Conservation (phyloP, 148 eudicot species). For the Chenopodium quinoa region DNA sequence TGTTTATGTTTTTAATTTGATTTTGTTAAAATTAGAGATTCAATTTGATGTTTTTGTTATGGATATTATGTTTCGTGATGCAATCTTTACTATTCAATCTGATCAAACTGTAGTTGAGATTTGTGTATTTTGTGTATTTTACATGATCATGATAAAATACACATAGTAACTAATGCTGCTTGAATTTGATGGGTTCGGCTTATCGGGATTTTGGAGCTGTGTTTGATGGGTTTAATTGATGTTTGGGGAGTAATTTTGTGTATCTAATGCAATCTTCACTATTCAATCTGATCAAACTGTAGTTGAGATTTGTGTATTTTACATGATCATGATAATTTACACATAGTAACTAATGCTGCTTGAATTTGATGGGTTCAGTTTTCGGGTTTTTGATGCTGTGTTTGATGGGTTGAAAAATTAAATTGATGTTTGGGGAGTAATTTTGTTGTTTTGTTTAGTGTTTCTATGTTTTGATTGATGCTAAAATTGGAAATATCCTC, state of each 20-base stretch:
- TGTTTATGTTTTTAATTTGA: no score
- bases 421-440: not conserved
- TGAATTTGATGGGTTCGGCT: not conserved
- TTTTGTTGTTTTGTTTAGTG: not conserved
- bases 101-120: no score
- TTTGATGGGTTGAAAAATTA: not conserved
- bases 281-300: no score
- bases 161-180: no score
- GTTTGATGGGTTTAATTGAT: not conserved
- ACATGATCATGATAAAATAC: no score
- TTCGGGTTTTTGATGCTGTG: not conserved
- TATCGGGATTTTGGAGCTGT: not conserved
- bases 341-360: no score
- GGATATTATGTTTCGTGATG: no score
- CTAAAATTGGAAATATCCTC: not conserved
- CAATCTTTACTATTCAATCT: no score
- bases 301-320: no score
- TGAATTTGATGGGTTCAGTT: not conserved
- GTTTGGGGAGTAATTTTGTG: not conserved
- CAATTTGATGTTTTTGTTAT: not conserved
- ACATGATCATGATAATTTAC: no score
- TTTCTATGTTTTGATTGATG: not conserved
- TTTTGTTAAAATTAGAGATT: not conserved
- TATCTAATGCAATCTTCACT: no score
- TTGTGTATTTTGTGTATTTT: no score